phyloP scores from a whole-genome alignment of 169 alveolate genomes.

The Plasmodium adleri region DNA sequence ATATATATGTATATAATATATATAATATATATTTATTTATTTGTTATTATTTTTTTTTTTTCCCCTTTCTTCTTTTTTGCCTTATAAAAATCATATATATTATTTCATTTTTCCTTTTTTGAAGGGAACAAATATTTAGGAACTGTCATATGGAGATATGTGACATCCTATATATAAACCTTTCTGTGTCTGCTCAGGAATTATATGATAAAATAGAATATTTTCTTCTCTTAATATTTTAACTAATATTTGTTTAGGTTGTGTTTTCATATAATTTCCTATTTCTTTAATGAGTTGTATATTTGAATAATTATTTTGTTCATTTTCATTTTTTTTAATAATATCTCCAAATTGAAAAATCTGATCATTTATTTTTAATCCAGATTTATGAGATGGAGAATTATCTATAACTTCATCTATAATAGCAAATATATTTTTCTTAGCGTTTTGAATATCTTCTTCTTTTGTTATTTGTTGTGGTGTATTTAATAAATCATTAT shows the following conservation, averaged over 20 bases:
- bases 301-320: background rate
- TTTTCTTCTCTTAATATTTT: conserved; percentile 50
- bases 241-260: conserved; percentile 38
- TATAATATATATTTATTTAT: too few species aligned
- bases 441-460: conserved; percentile 25
- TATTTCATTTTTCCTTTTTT: too few species aligned
- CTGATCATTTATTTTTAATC: conserved; percentile 36
- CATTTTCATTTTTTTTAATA: conserved; percentile 4
- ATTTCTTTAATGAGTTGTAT: conserved; percentile 15
- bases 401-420: conserved; percentile 58
- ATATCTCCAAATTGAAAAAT: conserved; percentile 47
- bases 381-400: conserved; percentile 64
- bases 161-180: conserved; percentile 74
- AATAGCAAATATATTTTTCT: conserved; percentile 43
- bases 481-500: background rate
- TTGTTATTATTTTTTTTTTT: too few species aligned
- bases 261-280: conserved; percentile 14
- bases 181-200: conserved; percentile 34
- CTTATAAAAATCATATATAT: too few species aligned
- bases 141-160: conserved; percentile 14
- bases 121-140: too few species aligned
- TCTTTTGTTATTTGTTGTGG: background rate
- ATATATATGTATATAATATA: too few species aligned
- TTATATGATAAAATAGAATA: background rate
- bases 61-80: too few species aligned